These are phyloP conservation scores for Ophiocordyceps camponoti-saundersi DNA, from an alignment of 2,329 filamentous ascomycete genomes.

Conservation along the genomic window DNA sequence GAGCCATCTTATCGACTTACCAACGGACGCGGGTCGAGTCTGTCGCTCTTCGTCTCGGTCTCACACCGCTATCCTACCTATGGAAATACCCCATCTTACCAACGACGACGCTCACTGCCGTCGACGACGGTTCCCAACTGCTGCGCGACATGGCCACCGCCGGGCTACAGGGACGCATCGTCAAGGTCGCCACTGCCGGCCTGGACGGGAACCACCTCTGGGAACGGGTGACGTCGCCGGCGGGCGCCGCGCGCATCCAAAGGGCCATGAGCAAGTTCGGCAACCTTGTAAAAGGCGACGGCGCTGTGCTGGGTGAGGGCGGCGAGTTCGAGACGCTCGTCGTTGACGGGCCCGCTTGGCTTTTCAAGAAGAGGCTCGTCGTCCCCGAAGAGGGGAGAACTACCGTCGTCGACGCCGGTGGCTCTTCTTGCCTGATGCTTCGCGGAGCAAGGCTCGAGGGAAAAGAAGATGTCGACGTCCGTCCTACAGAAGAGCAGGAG, in stretches of 20 bases:
- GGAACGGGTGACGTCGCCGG: slow-evolving; percentile 51
- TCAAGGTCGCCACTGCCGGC: slow-evolving; percentile 88
- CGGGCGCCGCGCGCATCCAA: slow-evolving; percentile 28
- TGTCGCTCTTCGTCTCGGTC: slow-evolving; percentile 66
- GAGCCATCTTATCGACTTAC: slow-evolving; percentile 88
- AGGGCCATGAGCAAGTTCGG: slow-evolving; percentile 51
- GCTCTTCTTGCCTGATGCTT: slow-evolving; percentile 57
- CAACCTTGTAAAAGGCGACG: slow-evolving; percentile 27
- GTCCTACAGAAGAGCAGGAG: too few species aligned
- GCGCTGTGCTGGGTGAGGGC: slow-evolving; percentile 68
- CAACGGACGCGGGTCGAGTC: slow-evolving; percentile 93
- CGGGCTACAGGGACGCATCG: slow-evolving; percentile 72
- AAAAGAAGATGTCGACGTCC: slow-evolving; percentile 11
- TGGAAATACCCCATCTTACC: slow-evolving; percentile 81
- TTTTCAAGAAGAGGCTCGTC: slow-evolving; percentile 59
- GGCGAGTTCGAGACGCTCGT: slow-evolving; percentile 94
- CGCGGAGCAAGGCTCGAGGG: slow-evolving; percentile 33
- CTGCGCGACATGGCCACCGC: slow-evolving; percentile 66
- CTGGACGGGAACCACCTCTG: slow-evolving; percentile 69
- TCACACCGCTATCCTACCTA: slow-evolving; percentile 69
- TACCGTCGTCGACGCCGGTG: slow-evolving; percentile 48
- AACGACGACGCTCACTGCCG: slow-evolving; percentile 13
- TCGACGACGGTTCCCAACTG: slow-evolving; percentile 34
- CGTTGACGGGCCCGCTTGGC: slow-evolving; percentile 52
- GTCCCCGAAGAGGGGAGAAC: slow-evolving; percentile 36